Evolutionary conservation across 345 rosid species (phyloP).

Genomic region (Syzygium oleosum): DNA sequence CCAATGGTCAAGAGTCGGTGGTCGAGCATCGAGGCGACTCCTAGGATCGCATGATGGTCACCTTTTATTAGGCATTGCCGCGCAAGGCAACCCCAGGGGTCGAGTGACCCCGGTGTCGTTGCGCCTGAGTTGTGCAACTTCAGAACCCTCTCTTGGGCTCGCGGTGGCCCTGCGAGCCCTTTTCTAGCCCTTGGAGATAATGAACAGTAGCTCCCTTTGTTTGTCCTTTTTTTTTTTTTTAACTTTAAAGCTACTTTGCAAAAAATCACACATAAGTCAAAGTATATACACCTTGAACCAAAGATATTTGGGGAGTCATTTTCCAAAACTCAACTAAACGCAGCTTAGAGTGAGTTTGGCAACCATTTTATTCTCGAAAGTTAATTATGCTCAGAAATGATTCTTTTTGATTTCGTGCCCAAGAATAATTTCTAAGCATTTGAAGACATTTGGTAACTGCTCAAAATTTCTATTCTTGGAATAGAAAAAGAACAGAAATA

Average conservation of each 20-base stretch:
- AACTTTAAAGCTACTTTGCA: neutral
- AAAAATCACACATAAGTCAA: neutral
- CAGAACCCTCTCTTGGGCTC: neutral
- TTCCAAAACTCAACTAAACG: neutral
- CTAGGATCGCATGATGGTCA: accelerated
- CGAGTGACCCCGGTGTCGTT: neutral
- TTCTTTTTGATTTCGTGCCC: too few species aligned
- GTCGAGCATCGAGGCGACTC: neutral
- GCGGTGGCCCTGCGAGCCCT: neutral
- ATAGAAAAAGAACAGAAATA: too few species aligned
- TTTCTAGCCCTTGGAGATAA: neutral
- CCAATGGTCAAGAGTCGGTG: neutral
- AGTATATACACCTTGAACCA: neutral
- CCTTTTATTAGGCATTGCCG: neutral
- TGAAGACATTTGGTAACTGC: too few species aligned
- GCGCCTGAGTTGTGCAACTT: accelerated
- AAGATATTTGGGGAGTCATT: neutral
- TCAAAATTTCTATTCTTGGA: too few species aligned
- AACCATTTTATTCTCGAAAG: too few species aligned
- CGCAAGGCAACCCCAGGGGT: neutral
- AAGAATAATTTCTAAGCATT: too few species aligned
- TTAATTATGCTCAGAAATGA: too few species aligned
- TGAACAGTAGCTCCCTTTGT: neutral
- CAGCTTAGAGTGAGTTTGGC: too few species aligned
- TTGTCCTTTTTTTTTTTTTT: neutral